These are phyloP conservation scores for Globisporangium takayamanum DNA, from an alignment of 352 stramenopile genomes.

Conservation along the genomic window DNA sequence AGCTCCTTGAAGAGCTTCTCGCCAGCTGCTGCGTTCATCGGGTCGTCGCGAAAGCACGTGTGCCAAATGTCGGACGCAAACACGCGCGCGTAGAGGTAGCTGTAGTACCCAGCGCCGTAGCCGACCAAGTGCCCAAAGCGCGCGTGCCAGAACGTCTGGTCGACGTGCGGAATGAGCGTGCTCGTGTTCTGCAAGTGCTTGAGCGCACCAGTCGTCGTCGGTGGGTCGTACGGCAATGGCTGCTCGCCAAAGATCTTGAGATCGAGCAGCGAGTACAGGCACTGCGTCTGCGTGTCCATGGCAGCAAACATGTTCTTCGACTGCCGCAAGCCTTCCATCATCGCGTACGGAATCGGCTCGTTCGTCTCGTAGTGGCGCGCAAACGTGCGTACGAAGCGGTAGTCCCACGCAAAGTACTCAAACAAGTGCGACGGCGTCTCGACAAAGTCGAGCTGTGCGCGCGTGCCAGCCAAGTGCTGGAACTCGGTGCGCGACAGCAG, in stretches of 20 bases:
- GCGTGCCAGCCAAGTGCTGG: conserved; percentile 95
- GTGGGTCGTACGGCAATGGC: conserved; percentile 28
- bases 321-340: conserved; percentile 65
- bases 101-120: conserved; percentile 91
- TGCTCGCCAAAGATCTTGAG: conserved; percentile 64
- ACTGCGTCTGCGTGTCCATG: conserved; percentile 86
- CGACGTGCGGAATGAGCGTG: conserved; percentile 69
- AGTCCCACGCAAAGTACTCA: conserved; percentile 95
- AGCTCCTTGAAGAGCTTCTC: conserved; percentile 62
- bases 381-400: conserved; percentile 79
- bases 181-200: conserved; percentile 61
- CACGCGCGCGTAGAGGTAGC: conserved; percentile 88
- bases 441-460: conserved; percentile 93
- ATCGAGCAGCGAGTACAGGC: conserved; percentile 77
- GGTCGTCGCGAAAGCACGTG: conserved; percentile 52
- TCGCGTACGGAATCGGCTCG: conserved; percentile 61
- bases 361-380: conserved; percentile 78
- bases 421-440: conserved; percentile 95
- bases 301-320: conserved; percentile 88
- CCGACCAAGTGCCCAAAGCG: conserved; percentile 86
- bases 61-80: conserved; percentile 89
- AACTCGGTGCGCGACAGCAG: conserved; percentile 94
- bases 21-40: conserved; percentile 53
- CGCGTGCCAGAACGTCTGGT: conserved; percentile 79
- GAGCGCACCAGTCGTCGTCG: conserved; percentile 52